Percentiles rank a stretch among this genome's conserved stretches.
Conservation (phyloP, 495 filamentous ascomycete genomes). For the Pyrenula aspistea region DNA sequence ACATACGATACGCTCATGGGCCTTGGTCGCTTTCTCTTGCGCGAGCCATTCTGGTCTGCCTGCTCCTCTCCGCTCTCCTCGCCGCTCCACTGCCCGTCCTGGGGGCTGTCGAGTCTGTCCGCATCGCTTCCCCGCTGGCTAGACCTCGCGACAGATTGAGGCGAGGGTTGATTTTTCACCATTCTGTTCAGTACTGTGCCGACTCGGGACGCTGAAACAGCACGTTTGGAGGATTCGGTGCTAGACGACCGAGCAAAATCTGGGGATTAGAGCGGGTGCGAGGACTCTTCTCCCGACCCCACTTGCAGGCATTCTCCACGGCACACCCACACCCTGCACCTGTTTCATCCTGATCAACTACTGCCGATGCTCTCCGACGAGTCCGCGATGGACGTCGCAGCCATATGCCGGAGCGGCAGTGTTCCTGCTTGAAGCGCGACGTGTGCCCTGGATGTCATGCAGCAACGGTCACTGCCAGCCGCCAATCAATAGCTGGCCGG, state of each 20-base stretch:
- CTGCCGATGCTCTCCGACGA: neutral
- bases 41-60: neutral
- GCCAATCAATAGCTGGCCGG: neutral
- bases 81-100: neutral
- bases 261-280: neutral
- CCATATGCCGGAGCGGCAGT: neutral
- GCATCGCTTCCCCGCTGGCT: neutral
- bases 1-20: conserved; percentile 1
- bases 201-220: neutral
- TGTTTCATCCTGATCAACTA: neutral
- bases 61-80: neutral
- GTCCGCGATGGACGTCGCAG: neutral
- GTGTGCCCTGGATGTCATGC: neutral
- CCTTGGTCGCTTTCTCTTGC: neutral
- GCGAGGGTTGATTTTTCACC: neutral
- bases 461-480: neutral
- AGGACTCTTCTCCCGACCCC: neutral
- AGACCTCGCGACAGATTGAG: neutral
- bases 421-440: neutral
- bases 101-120: neutral
- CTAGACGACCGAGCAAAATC: neutral
- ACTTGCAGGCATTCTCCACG: neutral
- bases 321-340: neutral
- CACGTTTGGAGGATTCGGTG: neutral
- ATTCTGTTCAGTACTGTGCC: neutral